Conservation (phyloP, 2,329 filamentous ascomycete genomes). For the Claviceps citrina region DNA sequence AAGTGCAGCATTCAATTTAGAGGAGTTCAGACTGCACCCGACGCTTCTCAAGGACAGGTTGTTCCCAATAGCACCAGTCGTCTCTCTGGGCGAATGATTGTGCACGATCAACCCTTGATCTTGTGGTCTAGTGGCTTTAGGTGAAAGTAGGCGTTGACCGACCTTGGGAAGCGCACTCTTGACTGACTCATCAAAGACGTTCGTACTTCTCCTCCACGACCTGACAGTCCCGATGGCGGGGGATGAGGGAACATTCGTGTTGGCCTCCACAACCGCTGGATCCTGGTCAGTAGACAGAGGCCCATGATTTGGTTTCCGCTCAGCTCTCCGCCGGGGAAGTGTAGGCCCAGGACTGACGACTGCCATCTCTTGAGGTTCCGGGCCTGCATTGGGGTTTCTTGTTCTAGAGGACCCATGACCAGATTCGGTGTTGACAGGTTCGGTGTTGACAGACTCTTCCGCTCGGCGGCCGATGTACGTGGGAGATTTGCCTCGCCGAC, state of each 20-base stretch:
- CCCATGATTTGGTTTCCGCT: neutral
- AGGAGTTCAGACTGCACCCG: neutral
- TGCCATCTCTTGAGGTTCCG: neutral
- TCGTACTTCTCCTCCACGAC: conserved; percentile 2
- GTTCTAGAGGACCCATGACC: neutral
- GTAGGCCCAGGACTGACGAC: neutral
- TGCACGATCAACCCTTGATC: neutral
- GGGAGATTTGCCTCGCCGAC: conserved; percentile 9
- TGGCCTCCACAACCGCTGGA: neutral
- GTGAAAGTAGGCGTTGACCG: conserved; percentile 3
- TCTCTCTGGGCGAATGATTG: neutral
- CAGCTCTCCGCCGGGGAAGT: neutral
- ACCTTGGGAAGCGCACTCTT: neutral
- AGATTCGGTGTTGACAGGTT: too few species aligned
- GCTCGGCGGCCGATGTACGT: neutral
- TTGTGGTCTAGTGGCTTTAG: neutral
- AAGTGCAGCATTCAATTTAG: neutral
- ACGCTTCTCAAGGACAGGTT: neutral
- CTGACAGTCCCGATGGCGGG: conserved; percentile 1
- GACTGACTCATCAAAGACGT: neutral
- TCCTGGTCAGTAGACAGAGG: neutral
- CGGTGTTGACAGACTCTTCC: conserved; percentile 1
- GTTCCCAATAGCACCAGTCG: neutral
- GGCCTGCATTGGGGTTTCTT: neutral
- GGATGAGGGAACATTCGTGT: neutral